Conservation (phyloP, 2,329 filamentous ascomycete genomes). For the Colletotrichum karsti region DNA sequence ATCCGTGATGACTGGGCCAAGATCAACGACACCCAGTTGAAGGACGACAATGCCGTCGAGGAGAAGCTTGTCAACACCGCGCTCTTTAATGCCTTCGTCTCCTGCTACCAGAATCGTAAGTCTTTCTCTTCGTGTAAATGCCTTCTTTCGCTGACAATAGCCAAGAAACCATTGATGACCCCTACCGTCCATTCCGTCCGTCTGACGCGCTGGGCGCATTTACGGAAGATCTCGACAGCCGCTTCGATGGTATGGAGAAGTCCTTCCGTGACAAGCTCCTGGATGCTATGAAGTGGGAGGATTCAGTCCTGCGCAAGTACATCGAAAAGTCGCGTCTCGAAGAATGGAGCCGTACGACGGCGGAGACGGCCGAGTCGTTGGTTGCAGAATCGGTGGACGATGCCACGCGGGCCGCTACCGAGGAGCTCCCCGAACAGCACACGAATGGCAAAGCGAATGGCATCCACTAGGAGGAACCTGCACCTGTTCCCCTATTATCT, state of each 20-base stretch:
- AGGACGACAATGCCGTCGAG: conserved; percentile 74
- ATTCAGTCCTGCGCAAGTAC: conserved; percentile 69
- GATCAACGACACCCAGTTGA: conserved; percentile 80
- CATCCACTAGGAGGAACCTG: conserved; percentile 8
- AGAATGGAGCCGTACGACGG: conserved; percentile 65
- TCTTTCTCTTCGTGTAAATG: conserved; percentile 23
- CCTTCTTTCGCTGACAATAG: conserved; percentile 35
- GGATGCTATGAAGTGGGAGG: conserved; percentile 78
- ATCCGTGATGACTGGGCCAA: conserved; percentile 85
- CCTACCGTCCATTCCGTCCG: conserved; percentile 57
- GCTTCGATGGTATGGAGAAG: conserved; percentile 67
- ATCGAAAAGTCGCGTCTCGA: conserved; percentile 75
- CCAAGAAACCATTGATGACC: conserved; percentile 50
- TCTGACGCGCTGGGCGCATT: conserved; percentile 67
- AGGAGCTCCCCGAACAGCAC: conserved; percentile 6
- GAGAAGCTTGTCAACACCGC: conserved; percentile 71
- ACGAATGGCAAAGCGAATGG: conserved; percentile 29
- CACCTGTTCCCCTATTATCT: background rate
- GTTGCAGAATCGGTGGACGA: conserved; percentile 43
- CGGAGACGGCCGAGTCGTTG: conserved; percentile 46
- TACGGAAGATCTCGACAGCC: conserved; percentile 67
- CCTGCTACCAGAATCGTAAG: conserved; percentile 70
- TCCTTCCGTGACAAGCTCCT: conserved; percentile 73
- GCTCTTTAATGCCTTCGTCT: conserved; percentile 72
- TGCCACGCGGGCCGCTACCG: conserved; percentile 19